Conservation (phyloP, 495 filamentous ascomycete genomes). For the Talaromyces borbonicus region DNA sequence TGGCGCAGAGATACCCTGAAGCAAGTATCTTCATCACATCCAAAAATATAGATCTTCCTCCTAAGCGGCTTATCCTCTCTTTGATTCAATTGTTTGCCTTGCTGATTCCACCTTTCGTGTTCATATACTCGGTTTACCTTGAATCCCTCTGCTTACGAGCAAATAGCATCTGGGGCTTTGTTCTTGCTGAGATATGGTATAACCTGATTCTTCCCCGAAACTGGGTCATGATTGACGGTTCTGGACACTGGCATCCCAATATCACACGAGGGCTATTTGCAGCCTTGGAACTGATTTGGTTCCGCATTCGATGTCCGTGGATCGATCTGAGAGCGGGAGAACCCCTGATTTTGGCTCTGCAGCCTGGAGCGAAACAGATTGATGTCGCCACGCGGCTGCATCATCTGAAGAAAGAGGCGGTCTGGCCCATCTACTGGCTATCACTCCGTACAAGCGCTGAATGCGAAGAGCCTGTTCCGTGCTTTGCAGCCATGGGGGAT, state of each 20-base stretch:
- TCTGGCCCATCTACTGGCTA: background rate
- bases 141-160: background rate
- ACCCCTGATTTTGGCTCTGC: background rate
- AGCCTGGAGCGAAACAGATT: background rate
- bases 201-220: background rate
- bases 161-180: background rate
- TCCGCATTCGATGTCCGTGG: background rate
- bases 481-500: background rate
- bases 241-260: background rate
- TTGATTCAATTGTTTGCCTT: background rate
- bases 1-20: background rate
- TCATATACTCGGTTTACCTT: background rate
- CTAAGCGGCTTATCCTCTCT: background rate
- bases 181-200: background rate
- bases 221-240: background rate
- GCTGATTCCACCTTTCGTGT: background rate
- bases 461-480: background rate
- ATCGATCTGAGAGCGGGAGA: background rate
- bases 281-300: background rate
- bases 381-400: background rate
- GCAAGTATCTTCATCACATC: background rate
- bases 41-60: background rate
- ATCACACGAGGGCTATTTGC: background rate
- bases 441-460: background rate
- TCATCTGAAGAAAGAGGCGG: background rate